Evolutionary conservation across 495 filamentous ascomycete genomes (phyloP).

Genomic region (Neurospora sp.): DNA sequence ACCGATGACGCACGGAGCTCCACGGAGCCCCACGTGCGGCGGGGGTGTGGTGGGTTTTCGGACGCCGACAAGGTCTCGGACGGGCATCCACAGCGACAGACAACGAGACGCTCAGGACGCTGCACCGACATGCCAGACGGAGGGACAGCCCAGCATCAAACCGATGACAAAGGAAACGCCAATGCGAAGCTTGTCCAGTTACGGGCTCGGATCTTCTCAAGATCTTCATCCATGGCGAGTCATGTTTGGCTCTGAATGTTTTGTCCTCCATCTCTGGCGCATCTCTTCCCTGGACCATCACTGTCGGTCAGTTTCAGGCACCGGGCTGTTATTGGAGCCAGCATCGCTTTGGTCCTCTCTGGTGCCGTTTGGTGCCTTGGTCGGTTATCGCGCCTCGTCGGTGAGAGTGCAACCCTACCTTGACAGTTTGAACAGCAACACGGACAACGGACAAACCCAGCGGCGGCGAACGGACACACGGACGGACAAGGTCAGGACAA

Average conservation of each 20-base stretch:
- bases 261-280: neutral
- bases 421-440: neutral
- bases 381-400: neutral
- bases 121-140: neutral
- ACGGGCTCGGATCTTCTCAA: neutral
- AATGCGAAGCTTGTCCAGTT: neutral
- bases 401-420: neutral
- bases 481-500: neutral
- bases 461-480: neutral
- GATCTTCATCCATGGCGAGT: neutral
- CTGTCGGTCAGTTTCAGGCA: slow-evolving; percentile 1
- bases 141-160: neutral
- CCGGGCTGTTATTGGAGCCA: slow-evolving; percentile 2
- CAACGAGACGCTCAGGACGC: neutral
- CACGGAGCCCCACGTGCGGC: neutral
- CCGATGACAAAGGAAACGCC: neutral
- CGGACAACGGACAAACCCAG: neutral
- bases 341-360: neutral
- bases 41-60: neutral
- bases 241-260: neutral
- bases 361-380: neutral
- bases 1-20: neutral
- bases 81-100: neutral
- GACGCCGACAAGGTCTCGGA: neutral
- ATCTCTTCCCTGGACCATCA: neutral